Evolutionary conservation across 495 filamentous ascomycete species (phyloP).

Genomic region (Annulohypoxylon stygium): DNA sequence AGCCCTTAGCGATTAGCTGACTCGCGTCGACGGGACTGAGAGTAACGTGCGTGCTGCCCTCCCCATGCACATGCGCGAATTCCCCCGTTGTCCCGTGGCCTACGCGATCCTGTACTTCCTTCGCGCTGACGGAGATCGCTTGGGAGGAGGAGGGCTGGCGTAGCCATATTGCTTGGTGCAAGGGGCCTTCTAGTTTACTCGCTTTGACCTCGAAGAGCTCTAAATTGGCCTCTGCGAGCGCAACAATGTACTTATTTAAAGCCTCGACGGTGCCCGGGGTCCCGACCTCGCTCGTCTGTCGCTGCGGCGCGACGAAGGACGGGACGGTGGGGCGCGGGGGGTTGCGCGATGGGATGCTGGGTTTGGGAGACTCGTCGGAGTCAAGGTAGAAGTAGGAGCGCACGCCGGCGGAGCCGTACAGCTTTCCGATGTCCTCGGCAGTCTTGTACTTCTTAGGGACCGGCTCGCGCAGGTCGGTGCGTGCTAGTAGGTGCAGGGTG

Average conservation of each 20-base stretch:
- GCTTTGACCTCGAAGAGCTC: slow-evolving; percentile 35
- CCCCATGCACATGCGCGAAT: slow-evolving; percentile 51
- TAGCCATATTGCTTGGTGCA: slow-evolving; percentile 48
- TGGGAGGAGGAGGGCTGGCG: neutral
- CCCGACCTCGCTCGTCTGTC: slow-evolving; percentile 42
- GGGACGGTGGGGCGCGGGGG: slow-evolving; percentile 46
- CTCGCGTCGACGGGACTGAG: slow-evolving; percentile 52
- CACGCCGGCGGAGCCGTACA: slow-evolving; percentile 16
- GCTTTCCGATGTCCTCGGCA: slow-evolving; percentile 16
- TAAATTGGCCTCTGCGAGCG: slow-evolving; percentile 35
- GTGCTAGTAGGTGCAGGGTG: slow-evolving; percentile 43
- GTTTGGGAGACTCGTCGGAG: neutral
- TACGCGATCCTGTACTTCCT: slow-evolving; percentile 19
- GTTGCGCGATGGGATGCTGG: neutral
- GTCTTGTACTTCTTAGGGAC: slow-evolving; percentile 33
- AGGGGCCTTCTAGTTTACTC: slow-evolving; percentile 48
- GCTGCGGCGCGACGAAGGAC: slow-evolving; percentile 51
- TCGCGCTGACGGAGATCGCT: neutral
- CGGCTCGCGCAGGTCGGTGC: slow-evolving; percentile 42
- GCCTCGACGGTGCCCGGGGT: neutral
- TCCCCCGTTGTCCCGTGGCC: slow-evolving; percentile 44
- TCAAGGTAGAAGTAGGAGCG: neutral
- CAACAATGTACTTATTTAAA: slow-evolving; percentile 25
- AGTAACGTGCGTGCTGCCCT: slow-evolving; percentile 51
- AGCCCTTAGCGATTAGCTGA: slow-evolving; percentile 48